These are phyloP conservation scores for Zelonia costaricensis DNA, from an alignment of 208 protist genomes.

Conservation along the genomic window DNA sequence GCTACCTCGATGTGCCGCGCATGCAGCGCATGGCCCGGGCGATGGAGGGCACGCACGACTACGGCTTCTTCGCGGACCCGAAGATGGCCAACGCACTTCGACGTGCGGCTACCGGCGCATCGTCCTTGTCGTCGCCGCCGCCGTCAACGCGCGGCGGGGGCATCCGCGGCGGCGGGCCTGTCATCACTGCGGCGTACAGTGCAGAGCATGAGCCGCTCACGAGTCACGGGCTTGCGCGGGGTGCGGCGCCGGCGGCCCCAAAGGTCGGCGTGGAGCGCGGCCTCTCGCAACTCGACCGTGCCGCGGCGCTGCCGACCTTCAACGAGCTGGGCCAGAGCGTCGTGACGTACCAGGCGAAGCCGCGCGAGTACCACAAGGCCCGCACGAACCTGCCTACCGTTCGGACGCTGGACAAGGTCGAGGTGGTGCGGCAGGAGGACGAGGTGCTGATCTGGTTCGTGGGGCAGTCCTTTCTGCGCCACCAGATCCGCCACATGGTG, in stretches of 20 bases:
- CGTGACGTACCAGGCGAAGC: slow-evolving; percentile 56
- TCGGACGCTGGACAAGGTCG: slow-evolving; percentile 77
- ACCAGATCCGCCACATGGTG: slow-evolving; percentile 91
- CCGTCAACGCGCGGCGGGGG: neutral
- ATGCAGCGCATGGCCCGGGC: slow-evolving; percentile 78
- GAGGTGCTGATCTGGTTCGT: slow-evolving; percentile 90
- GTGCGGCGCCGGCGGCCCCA: slow-evolving; percentile 44
- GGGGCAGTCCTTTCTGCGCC: slow-evolving; percentile 79
- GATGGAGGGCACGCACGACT: slow-evolving; percentile 84
- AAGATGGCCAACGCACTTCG: slow-evolving; percentile 87
- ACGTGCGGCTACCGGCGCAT: slow-evolving; percentile 43
- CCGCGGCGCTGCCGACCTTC: slow-evolving; percentile 81
- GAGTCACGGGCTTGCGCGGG: slow-evolving; percentile 26
- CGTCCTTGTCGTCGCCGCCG: slow-evolving; percentile 1
- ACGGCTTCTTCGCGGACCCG: slow-evolving; percentile 84
- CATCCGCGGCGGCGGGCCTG: slow-evolving; percentile 10
- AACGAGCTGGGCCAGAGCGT: slow-evolving; percentile 82
- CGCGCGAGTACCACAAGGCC: slow-evolving; percentile 63
- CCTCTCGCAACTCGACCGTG: slow-evolving; percentile 60
- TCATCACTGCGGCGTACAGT: slow-evolving; percentile 37
- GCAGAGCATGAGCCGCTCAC: slow-evolving; percentile 56
- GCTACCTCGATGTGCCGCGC: slow-evolving; percentile 73
- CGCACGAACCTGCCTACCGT: slow-evolving; percentile 80
- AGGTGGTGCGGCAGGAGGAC: slow-evolving; percentile 87
- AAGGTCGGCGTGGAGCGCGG: slow-evolving; percentile 67